phyloP scores from a whole-genome alignment of 2,329 filamentous ascomycete species.

The Pseudogymnoascus sp. region DNA sequence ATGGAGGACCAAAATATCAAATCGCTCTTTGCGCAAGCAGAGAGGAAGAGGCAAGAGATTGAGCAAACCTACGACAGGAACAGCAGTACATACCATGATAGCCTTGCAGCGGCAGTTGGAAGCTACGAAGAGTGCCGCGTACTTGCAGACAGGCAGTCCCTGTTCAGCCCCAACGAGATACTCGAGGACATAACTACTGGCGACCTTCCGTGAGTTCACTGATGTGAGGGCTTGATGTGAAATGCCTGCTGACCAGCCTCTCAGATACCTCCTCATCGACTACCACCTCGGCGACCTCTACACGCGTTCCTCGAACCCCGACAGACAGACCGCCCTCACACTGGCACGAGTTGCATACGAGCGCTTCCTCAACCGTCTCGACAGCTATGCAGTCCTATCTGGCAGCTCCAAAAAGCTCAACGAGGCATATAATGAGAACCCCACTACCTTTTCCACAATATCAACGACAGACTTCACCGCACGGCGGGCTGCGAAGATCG shows the following conservation, averaged over 20 bases:
- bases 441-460: conserved; percentile 65
- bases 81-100: conserved; percentile 58
- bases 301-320: conserved; percentile 55
- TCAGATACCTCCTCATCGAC: conserved; percentile 66
- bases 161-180: conserved; percentile 88
- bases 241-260: conserved; percentile 19
- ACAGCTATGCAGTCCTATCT: conserved; percentile 69
- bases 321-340: conserved; percentile 57
- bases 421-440: conserved; percentile 65
- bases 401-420: conserved; percentile 60
- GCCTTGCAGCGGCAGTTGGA: conserved; percentile 58
- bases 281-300: conserved; percentile 75
- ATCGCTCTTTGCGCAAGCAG: conserved; percentile 47
- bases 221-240: background rate
- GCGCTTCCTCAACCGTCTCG: conserved; percentile 66
- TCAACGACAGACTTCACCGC: conserved; percentile 57
- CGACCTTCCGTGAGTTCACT: conserved; percentile 62
- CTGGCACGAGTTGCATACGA: conserved; percentile 67
- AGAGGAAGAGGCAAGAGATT: conserved; percentile 47
- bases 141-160: conserved; percentile 61
- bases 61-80: conserved; percentile 59
- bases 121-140: conserved; percentile 67
- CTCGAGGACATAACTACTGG: conserved; percentile 78
- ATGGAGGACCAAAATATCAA: conserved; percentile 42
- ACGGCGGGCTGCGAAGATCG: conserved; percentile 76